Percentiles rank a stretch among this genome's conserved stretches.
phyloP scores from a whole-genome alignment of 1,284 basidiomycete genomes.

The Polyporus tsugae region DNA sequence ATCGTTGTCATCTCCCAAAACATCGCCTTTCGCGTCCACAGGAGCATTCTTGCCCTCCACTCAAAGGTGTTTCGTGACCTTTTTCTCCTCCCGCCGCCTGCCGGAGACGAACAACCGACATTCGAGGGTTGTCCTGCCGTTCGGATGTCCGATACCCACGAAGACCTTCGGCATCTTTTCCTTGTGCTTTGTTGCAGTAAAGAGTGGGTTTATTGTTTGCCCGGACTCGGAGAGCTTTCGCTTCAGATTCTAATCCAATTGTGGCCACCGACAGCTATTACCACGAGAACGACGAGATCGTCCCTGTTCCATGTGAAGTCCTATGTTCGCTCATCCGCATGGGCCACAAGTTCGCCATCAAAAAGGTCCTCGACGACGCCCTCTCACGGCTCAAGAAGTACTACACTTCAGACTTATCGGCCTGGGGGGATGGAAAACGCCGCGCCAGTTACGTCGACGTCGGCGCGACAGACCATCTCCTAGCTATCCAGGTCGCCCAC shows the following conservation, averaged over 20 bases:
- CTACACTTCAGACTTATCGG: slow-evolving; percentile 14
- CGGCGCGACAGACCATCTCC: background rate
- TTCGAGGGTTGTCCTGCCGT: slow-evolving; percentile 13
- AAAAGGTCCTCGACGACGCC: slow-evolving; percentile 17
- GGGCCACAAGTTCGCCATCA: slow-evolving; percentile 27
- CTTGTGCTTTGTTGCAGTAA: slow-evolving; percentile 9
- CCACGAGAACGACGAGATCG: slow-evolving; percentile 12
- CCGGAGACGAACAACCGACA: slow-evolving; percentile 3
- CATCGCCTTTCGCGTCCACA: slow-evolving; percentile 13
- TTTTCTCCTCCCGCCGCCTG: slow-evolving; percentile 3
- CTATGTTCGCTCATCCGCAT: slow-evolving; percentile 23
- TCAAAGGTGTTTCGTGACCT: slow-evolving; percentile 5
- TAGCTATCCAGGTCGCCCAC: background rate
- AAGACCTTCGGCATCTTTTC: slow-evolving; percentile 12
- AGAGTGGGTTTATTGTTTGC: slow-evolving; percentile 8
- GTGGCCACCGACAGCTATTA: slow-evolving; percentile 17
- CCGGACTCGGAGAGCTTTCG: background rate
- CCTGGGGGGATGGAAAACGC: background rate
- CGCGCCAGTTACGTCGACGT: background rate
- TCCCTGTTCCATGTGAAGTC: background rate
- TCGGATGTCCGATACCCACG: slow-evolving; percentile 7
- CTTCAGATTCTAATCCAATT: background rate
- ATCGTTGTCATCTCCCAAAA: slow-evolving; percentile 11
- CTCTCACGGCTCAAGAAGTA: slow-evolving; percentile 21
- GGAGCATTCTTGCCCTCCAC: background rate